phyloP scores from a whole-genome alignment of 495 filamentous ascomycete genomes.

The Friedmanniomyces simplex region DNA sequence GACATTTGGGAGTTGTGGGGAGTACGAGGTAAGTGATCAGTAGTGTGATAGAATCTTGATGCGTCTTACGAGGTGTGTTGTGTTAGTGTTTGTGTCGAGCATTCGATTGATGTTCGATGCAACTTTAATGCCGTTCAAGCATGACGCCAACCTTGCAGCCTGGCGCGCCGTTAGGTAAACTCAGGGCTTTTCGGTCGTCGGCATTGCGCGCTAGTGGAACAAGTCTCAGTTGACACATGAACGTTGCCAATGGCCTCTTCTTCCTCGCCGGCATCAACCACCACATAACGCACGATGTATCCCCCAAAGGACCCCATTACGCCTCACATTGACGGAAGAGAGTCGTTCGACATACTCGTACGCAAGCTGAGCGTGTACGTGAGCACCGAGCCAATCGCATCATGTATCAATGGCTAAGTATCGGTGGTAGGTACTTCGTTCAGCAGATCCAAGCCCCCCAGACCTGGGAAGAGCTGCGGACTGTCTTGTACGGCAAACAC shows the following conservation, averaged over 20 bases:
- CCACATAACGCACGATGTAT: background rate
- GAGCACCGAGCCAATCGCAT: background rate
- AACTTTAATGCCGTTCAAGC: no score
- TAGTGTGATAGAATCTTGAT: no score
- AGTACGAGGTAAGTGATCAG: background rate
- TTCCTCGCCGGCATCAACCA: no score
- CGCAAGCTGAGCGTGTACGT: constrained; percentile 14
- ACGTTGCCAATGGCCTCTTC: no score
- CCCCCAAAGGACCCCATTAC: background rate
- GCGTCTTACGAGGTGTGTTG: no score
- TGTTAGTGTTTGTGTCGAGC: no score
- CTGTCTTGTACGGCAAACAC: constrained; percentile 50
- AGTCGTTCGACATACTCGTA: constrained; percentile 8
- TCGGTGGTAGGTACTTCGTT: constrained; percentile 46
- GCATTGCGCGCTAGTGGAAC: no score
- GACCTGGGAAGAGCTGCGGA: constrained; percentile 72
- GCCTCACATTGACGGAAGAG: constrained; percentile 9
- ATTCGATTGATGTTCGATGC: no score
- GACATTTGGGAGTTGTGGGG: constrained; percentile 11
- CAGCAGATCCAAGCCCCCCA: constrained; percentile 54
- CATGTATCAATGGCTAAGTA: background rate
- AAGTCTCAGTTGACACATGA: no score
- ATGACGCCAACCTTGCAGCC: no score
- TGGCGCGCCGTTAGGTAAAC: no score
- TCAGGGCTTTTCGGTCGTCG: no score